A percentile compares a stretch with the other conserved stretches of the same genome.
Conservation (phyloP, 139 green algal species). For the Astrephomene gubernaculifera region DNA sequence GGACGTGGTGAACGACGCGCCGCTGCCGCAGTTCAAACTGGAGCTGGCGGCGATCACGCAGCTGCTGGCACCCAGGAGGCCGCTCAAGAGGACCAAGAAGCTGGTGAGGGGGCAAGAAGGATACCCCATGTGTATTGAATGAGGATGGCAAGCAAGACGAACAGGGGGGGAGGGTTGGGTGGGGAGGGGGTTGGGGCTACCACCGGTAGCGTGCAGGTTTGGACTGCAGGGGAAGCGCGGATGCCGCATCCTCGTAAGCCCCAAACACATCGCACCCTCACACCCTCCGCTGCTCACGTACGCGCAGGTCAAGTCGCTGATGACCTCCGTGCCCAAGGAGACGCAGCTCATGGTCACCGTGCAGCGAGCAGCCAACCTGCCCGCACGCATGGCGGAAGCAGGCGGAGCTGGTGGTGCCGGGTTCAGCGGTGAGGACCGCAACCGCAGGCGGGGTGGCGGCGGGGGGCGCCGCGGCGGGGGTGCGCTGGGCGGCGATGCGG, state of each 20-base stretch:
- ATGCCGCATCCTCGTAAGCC: too few relatives aligned
- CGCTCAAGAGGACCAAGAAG: slow-evolving; percentile 28
- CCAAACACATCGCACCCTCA: too few relatives aligned
- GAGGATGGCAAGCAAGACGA: too few relatives aligned
- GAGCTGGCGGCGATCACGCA: slow-evolving; percentile 48
- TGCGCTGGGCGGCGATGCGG: neutral
- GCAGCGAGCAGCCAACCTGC: slow-evolving; percentile 67
- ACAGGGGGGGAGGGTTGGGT: too few relatives aligned
- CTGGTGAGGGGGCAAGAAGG: slow-evolving; percentile 13
- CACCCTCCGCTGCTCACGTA: too few relatives aligned
- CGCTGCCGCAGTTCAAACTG: slow-evolving; percentile 67
- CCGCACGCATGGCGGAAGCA: slow-evolving; percentile 15
- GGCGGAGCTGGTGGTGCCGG: neutral
- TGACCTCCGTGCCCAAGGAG: slow-evolving; percentile 57
- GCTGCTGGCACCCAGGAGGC: slow-evolving; percentile 36
- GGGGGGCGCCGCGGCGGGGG: neutral
- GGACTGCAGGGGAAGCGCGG: too few relatives aligned
- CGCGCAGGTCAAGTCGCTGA: slow-evolving; percentile 46
- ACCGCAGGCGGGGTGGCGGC: neutral
- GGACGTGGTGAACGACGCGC: slow-evolving; percentile 70
- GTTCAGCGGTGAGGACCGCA: neutral
- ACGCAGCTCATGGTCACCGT: slow-evolving; percentile 67
- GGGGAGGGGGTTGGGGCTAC: too few relatives aligned
- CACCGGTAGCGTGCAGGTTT: too few relatives aligned
- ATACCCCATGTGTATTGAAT: too few relatives aligned